Conservation (phyloP, 805 yeast species). For the Huiozyma sinensis region DNA sequence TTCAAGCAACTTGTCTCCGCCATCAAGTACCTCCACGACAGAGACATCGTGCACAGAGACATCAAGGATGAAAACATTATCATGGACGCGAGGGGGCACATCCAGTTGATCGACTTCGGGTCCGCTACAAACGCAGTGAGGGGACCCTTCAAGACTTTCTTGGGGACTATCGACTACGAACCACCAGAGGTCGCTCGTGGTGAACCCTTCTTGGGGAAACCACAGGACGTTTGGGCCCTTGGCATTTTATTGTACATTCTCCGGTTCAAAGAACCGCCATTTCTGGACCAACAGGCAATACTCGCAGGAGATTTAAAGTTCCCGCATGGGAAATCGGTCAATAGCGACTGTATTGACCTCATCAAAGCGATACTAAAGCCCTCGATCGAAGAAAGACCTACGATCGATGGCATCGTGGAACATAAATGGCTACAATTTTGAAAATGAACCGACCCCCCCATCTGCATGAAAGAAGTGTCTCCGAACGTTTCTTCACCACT, state of each 20-base stretch:
- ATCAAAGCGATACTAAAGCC: conserved; percentile 56
- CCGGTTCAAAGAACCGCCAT: conserved; percentile 86
- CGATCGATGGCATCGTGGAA: conserved; percentile 54
- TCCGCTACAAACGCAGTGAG: conserved; percentile 81
- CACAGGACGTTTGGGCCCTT: conserved; percentile 95
- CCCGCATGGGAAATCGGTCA: conserved; percentile 26
- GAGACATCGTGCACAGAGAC: conserved; percentile 87
- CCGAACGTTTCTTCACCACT: too few relatives aligned
- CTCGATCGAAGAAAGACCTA: conserved; percentile 57
- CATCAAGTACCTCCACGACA: conserved; percentile 64
- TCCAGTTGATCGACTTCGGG: conserved; percentile 87
- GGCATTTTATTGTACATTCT: conserved; percentile 87
- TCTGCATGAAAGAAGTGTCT: too few relatives aligned
- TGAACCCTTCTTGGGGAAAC: conserved; percentile 76
- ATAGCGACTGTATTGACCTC: conserved; percentile 47
- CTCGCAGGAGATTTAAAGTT: conserved; percentile 74
- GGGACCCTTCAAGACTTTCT: conserved; percentile 95
- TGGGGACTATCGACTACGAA: conserved; percentile 93
- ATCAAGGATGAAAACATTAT: conserved; percentile 90
- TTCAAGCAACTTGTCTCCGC: conserved; percentile 73
- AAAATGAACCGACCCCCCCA: not conserved
- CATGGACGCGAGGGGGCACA: conserved; percentile 66
- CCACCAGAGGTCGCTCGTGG: conserved; percentile 93
- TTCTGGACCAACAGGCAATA: conserved; percentile 87
- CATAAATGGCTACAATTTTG: conserved; percentile 51